Conservation (phyloP, 169 alveolate genomes). For the Plasmodium knowlesi region DNA sequence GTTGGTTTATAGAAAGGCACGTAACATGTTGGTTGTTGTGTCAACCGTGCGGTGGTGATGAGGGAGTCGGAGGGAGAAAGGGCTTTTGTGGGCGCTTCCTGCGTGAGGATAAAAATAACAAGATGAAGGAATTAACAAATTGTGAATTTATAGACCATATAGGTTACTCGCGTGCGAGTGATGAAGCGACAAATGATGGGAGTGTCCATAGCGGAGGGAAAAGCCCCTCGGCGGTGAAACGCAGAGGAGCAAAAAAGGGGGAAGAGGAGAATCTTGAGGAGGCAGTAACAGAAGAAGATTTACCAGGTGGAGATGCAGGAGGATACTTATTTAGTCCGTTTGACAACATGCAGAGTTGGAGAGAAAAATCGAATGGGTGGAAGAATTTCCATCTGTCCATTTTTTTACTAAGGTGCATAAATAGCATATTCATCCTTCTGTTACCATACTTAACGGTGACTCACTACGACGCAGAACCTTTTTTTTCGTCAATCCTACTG, state of each 20-base stretch:
- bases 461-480: constrained; percentile 86
- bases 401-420: constrained; percentile 81
- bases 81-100: background rate
- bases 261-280: background rate
- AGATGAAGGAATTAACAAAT: background rate
- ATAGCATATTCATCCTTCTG: constrained; percentile 83
- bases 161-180: background rate
- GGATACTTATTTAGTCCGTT: background rate
- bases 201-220: background rate
- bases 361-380: constrained; percentile 27
- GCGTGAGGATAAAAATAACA: background rate
- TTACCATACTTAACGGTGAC: constrained; percentile 89
- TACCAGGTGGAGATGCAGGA: background rate
- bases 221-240: background rate
- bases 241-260: background rate
- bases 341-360: background rate
- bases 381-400: constrained; percentile 79
- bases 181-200: constrained; percentile 8
- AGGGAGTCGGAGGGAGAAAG: background rate
- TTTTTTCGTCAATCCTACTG: constrained; percentile 86
- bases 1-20: constrained; percentile 87
- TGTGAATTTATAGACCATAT: background rate
- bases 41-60: background rate
- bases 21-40: constrained; percentile 72
- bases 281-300: background rate